A percentile compares a stretch with the other conserved stretches of the same genome.
Evolutionary conservation across 768 basidiomycete genomes (phyloP).

Genomic region (Brasilioporus rufonigricans): DNA sequence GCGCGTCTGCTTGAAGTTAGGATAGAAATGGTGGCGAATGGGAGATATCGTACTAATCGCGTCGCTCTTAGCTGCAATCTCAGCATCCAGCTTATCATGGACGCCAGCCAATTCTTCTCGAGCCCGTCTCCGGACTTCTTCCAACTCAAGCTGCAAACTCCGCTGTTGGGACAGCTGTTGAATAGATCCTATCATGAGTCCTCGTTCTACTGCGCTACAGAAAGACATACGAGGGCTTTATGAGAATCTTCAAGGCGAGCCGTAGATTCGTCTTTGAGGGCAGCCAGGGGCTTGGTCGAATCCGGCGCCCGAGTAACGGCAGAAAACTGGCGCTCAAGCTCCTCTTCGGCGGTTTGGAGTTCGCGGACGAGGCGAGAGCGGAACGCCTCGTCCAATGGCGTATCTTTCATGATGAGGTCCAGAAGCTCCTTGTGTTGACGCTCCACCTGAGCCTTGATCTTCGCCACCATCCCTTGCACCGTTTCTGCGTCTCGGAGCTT

Average conservation of each 20-base stretch:
- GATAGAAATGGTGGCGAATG: not conserved
- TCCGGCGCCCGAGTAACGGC: slow-evolving; percentile 33
- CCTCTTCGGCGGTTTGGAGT: slow-evolving; percentile 57
- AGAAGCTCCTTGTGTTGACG: slow-evolving; percentile 73
- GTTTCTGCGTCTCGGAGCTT: slow-evolving; percentile 58
- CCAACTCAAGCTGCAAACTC: slow-evolving; percentile 59
- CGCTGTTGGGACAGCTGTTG: slow-evolving; percentile 64
- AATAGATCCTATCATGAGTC: not conserved
- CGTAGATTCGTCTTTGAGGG: slow-evolving; percentile 21
- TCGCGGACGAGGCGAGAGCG: slow-evolving; percentile 61
- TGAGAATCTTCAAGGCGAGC: slow-evolving; percentile 65
- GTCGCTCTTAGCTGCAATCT: slow-evolving; percentile 53
- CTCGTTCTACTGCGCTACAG: not conserved
- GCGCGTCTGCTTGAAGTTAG: slow-evolving; percentile 43
- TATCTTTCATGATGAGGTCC: slow-evolving; percentile 55
- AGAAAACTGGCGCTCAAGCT: slow-evolving; percentile 22
- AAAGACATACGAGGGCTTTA: slow-evolving; percentile 56
- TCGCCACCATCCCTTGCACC: slow-evolving; percentile 46
- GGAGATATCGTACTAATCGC: slow-evolving; percentile 45
- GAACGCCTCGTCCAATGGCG: slow-evolving; percentile 59
- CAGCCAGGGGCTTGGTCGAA: slow-evolving; percentile 52
- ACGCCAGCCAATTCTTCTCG: slow-evolving; percentile 58
- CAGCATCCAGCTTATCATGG: slow-evolving; percentile 54
- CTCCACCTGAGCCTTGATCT: slow-evolving; percentile 61
- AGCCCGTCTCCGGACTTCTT: slow-evolving; percentile 60